A percentile compares a stretch with the other conserved stretches of the same genome.
These are phyloP conservation scores for Suhomyces atakaporum DNA, from an alignment of 1,139 yeast species.

Conservation along the genomic window DNA sequence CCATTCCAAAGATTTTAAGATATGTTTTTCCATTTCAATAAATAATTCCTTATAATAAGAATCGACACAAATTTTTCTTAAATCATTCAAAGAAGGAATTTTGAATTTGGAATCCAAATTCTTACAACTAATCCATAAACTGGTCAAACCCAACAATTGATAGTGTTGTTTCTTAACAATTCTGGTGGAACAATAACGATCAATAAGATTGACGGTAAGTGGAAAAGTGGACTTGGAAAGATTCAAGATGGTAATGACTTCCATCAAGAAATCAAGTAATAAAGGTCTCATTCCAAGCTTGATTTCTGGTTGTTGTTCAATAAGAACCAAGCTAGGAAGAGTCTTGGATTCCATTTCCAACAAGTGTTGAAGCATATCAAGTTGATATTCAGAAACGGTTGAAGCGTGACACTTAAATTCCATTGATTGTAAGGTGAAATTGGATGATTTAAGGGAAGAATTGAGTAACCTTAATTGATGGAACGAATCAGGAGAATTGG, in stretches of 20 bases:
- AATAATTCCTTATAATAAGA: slow-evolving; percentile 61
- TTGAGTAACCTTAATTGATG: slow-evolving; percentile 39
- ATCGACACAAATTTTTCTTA: slow-evolving; percentile 63
- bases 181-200: slow-evolving; percentile 51
- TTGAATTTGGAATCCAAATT: slow-evolving; percentile 68
- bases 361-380: slow-evolving; percentile 44
- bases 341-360: slow-evolving; percentile 36
- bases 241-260: slow-evolving; percentile 50
- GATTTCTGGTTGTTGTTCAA: slow-evolving; percentile 55
- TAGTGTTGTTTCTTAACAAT: slow-evolving; percentile 58
- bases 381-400: slow-evolving; percentile 42
- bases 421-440: slow-evolving; percentile 33
- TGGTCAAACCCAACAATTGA: slow-evolving; percentile 68
- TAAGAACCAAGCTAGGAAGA: slow-evolving; percentile 40
- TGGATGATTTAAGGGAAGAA: slow-evolving; percentile 35
- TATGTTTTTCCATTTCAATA: slow-evolving; percentile 68
- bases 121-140: slow-evolving; percentile 75
- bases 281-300: slow-evolving; percentile 52
- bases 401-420: slow-evolving; percentile 43
- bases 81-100: slow-evolving; percentile 59
- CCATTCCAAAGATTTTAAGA: slow-evolving; percentile 62
- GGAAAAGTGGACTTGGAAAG: slow-evolving; percentile 57
- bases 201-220: slow-evolving; percentile 54
- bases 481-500: slow-evolving; percentile 39
- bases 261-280: slow-evolving; percentile 55